A percentile compares a stretch with the other conserved stretches of the same genome.
phyloP scores from a whole-genome alignment of 495 filamentous ascomycete genomes.

The Penicillium arizonense region DNA sequence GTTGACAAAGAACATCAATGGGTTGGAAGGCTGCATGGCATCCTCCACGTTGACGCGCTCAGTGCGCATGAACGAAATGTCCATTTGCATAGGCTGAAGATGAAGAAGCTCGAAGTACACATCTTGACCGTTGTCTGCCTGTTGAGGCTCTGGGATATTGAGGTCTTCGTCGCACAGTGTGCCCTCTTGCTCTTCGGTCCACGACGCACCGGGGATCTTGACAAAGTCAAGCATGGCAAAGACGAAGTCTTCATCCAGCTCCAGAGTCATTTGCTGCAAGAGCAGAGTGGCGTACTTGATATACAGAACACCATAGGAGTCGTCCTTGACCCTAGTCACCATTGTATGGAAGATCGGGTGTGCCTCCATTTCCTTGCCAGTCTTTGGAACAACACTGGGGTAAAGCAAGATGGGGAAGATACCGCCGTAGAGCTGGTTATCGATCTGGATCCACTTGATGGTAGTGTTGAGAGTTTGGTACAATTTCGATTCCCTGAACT shows the following conservation, averaged over 20 bases:
- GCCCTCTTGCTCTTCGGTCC: constrained; percentile 79
- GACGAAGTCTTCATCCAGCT: constrained; percentile 97
- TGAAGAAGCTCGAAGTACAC: constrained; percentile 97
- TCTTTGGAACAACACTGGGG: constrained; percentile 97
- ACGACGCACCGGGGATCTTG: constrained; percentile 90
- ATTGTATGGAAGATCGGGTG: constrained; percentile 92
- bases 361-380: constrained; percentile 92
- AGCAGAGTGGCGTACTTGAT: constrained; percentile 96
- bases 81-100: constrained; percentile 95
- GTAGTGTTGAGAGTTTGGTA: constrained; percentile 88
- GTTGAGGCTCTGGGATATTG: constrained; percentile 88
- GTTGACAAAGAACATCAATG: constrained; percentile 97
- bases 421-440: constrained; percentile 97
- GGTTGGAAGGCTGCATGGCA: constrained; percentile 78
- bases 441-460: constrained; percentile 98
- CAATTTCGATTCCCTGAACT: constrained; percentile 84
- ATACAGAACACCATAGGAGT: constrained; percentile 96
- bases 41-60: constrained; percentile 96
- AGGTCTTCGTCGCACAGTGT: constrained; percentile 84
- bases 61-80: constrained; percentile 94
- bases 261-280: constrained; percentile 95
- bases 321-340: constrained; percentile 93
- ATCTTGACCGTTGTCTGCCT: constrained; percentile 79
- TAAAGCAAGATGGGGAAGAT: constrained; percentile 98
- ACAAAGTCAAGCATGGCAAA: constrained; percentile 93